Base-by-base conservation (phyloP, 1,284 basidiomycete genomes). In the Boletus mariae region DNA sequence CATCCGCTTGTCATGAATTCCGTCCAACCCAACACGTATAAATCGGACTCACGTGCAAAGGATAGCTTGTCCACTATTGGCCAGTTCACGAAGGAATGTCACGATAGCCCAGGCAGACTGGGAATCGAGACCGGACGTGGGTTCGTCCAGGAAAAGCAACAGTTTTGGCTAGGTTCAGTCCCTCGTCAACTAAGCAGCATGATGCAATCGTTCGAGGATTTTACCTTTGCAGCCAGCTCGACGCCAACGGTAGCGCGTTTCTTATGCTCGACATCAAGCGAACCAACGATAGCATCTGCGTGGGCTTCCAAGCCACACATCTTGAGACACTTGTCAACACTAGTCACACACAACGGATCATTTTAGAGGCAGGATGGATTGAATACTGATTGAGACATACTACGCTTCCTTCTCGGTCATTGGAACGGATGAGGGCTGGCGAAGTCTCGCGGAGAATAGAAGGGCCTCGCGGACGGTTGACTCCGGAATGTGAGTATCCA, bases 41-140 rank as follows among this genome's bases (percentile, higher is more conserved):
- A 73, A 37, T 37, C 7, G 15, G 15, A 68, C 86, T 8, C 78
- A 92, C 76, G 83, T 84, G 79, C 84, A 86, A 20, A 89, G 72
- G 53, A 87, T 85, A 20, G 84, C 82, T 57, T 78, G 74, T 61
- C 93, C 94, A 57, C 82, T 84, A 57, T 89, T 80, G 8, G 92
- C 88, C 10, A 95, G 80, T 55, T 85, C 82, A 23, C 86, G 80
- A 53, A 95, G 76, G 67, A 94, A 85, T 2, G 78, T 75, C 50
- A 92, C 79, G 61, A 95, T 91, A 17, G 86, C 87, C 87, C 88
- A 94, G 0, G 93, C 91, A 51, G 84, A 87, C 65, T 94, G 92
- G 6, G 90, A 92, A 67, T 94, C 92, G n/a, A 95, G 76, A 50
- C 93, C 92, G 23, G 88, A 90, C 0, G 87, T 91, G 0, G 85